Conservation (phyloP, 106 monocot species). For the Chionographis japonica region DNA sequence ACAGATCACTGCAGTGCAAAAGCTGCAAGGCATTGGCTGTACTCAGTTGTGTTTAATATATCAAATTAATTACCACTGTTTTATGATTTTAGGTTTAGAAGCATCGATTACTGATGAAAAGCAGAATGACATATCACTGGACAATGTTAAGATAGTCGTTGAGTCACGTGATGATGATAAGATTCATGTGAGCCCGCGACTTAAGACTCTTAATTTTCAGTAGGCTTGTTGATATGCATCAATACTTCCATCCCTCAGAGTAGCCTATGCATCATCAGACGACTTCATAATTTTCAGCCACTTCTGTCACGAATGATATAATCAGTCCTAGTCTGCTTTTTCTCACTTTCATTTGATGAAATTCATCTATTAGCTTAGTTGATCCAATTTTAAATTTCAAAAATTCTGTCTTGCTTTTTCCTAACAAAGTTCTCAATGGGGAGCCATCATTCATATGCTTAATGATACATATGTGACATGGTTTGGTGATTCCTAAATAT, state of each 20-base stretch:
- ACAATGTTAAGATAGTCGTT: slow-evolving; percentile 50
- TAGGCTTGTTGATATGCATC: slow-evolving; percentile 5
- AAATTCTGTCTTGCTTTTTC: too few relatives aligned
- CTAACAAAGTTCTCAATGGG: too few relatives aligned
- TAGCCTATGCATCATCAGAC: neutral
- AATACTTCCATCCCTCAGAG: too few relatives aligned
- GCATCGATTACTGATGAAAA: slow-evolving; percentile 47
- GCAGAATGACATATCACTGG: slow-evolving; percentile 62
- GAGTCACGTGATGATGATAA: slow-evolving; percentile 72
- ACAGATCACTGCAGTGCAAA: neutral
- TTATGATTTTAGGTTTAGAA: slow-evolving; percentile 48
- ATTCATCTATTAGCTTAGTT: too few relatives aligned
- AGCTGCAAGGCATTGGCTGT: neutral
- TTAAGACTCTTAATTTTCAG: slow-evolving; percentile 11
- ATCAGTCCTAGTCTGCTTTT: neutral
- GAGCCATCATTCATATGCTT: too few relatives aligned
- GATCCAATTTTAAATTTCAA: too few relatives aligned
- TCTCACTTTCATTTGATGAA: too few relatives aligned
- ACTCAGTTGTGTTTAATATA: neutral
- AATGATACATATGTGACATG: too few relatives aligned
- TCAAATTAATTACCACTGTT: slow-evolving; percentile 7
- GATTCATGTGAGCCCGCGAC: slow-evolving; percentile 61
- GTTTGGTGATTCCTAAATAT: too few relatives aligned
- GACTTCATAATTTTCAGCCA: neutral
- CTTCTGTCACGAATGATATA: neutral